A percentile compares a stretch with the other conserved stretches of the same genome.
phyloP scores from a whole-genome alignment of 495 filamentous ascomycete species.

The Peziza echinospora region DNA sequence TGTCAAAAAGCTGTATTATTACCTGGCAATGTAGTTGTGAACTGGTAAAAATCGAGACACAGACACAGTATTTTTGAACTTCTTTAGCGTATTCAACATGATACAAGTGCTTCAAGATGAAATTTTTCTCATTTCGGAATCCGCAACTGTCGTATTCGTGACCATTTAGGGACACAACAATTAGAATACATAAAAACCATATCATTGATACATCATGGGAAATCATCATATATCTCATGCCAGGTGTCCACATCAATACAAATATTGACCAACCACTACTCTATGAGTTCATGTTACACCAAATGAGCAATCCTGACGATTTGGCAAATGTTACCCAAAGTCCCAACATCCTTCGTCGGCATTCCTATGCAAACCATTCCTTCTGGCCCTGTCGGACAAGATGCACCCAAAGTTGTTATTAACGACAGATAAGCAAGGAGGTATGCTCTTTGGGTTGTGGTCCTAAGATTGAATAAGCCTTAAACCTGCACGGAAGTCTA shows the following conservation, averaged over 20 bases:
- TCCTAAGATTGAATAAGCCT: neutral
- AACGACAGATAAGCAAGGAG: neutral
- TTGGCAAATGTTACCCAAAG: neutral
- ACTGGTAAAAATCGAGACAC: too few species aligned
- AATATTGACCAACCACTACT: neutral
- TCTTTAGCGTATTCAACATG: too few species aligned
- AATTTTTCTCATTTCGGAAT: too few species aligned
- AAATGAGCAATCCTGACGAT: neutral
- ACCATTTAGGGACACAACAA: too few species aligned
- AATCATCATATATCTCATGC: neutral
- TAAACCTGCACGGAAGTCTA: neutral
- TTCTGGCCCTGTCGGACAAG: neutral
- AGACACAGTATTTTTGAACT: too few species aligned
- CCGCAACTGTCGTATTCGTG: too few species aligned
- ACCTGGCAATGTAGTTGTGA: too few species aligned
- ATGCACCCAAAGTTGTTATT: neutral
- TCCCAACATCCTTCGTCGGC: neutral
- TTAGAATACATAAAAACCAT: too few species aligned
- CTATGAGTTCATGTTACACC: neutral
- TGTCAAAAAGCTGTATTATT: too few species aligned
- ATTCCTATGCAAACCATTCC: neutral
- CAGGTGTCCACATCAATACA: neutral
- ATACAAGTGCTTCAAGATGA: too few species aligned
- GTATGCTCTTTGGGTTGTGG: neutral
- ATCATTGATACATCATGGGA: too few species aligned